phyloP scores from a whole-genome alignment of 495 filamentous ascomycete species.

The Penicillium maclennaniae region DNA sequence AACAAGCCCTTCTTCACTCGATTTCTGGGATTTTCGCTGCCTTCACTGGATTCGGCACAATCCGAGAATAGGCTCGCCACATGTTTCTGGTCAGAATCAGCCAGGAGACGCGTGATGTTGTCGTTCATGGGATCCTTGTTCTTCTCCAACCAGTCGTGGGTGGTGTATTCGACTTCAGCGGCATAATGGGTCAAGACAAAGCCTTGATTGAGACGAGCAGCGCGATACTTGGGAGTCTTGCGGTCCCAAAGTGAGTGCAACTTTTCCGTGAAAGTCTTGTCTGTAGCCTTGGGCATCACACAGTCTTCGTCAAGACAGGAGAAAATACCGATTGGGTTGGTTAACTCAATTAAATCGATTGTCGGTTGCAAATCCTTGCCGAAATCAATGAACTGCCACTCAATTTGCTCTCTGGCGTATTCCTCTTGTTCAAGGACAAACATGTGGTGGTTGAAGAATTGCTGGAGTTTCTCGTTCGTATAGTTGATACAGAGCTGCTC shows the following conservation, averaged over 20 bases:
- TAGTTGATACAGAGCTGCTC: constrained; percentile 99
- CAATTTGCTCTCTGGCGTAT: constrained; percentile 95
- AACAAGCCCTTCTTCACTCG: constrained; percentile 97
- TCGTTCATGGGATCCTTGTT: constrained; percentile 99
- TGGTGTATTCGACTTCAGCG: constrained; percentile 95
- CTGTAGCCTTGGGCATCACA: constrained; percentile 98
- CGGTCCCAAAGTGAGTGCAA: constrained; percentile 94
- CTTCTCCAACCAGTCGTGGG: constrained; percentile 95
- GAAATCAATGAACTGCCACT: constrained; percentile 99
- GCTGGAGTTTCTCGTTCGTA: constrained; percentile 98
- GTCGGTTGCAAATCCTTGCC: constrained; percentile 96
- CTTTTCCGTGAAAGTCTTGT: constrained; percentile 96
- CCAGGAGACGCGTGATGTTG: constrained; percentile 86
- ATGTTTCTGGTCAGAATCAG: constrained; percentile 75
- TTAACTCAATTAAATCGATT: constrained; percentile 92
- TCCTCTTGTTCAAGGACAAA: constrained; percentile 99
- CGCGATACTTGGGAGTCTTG: constrained; percentile 88
- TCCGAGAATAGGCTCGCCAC: constrained; percentile 83
- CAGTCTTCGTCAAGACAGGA: constrained; percentile 97
- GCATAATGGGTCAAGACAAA: constrained; percentile 99
- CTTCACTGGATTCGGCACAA: constrained; percentile 73
- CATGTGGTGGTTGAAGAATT: constrained; percentile 99
- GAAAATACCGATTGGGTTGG: constrained; percentile 98
- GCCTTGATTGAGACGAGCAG: constrained; percentile 81
- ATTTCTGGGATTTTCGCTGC: constrained; percentile 60